Base-by-base conservation (phyloP, 1,139 yeast genomes). In the Geotrichum citri-aurantii region DNA sequence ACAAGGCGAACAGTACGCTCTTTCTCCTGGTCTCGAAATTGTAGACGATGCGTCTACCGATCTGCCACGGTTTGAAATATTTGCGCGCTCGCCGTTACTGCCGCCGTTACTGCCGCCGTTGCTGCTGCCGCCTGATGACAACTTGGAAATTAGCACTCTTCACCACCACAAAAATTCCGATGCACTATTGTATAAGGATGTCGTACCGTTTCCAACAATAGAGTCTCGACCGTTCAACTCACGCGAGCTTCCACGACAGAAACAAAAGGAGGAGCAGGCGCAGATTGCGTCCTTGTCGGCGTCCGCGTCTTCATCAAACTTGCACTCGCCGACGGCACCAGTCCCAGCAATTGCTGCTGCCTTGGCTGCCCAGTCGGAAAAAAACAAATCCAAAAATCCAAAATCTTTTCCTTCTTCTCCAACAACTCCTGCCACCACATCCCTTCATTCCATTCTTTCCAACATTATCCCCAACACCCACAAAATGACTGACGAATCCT, bases 331-430 rank as follows among this genome's bases (percentile, higher is more conserved):
- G 23, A 42, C 59, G 14, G 59, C 55, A 19, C 59, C 59, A 10
- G 55, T 57, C n/a, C 59, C 59, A 21, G 59, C 59, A 8, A 52
- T 57, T n/a, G 59, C 59, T 17, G 54, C 54, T 27, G 59, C 57
- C 26, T n/a, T 53, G 12, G 57, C 56, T 33, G 55, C 59, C 23
- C 52, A 51, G 37, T 11, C 48, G 6, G 29, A 31, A 26, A 50
- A 56, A 55, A 55, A 50, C 40, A 50, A 24, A 29, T 14, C 52
- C 19, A 37, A 31, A 50, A 26, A 40, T 46, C 11, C 53, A 33
- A n/a, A 50, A 48, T 23, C 47, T 24, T 23, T 17, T 23, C 48
- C 49, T 24, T n/a, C 37, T n/a, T 42, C 49, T 23, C 42, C 54
- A 11, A 40, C 54, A 11, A 40, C 54, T 31, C 40, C 54, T n/a